Evolutionary conservation across 192 early-diverging fungal genomes (phyloP).

Genomic region (Irineochytrium annulatum): DNA sequence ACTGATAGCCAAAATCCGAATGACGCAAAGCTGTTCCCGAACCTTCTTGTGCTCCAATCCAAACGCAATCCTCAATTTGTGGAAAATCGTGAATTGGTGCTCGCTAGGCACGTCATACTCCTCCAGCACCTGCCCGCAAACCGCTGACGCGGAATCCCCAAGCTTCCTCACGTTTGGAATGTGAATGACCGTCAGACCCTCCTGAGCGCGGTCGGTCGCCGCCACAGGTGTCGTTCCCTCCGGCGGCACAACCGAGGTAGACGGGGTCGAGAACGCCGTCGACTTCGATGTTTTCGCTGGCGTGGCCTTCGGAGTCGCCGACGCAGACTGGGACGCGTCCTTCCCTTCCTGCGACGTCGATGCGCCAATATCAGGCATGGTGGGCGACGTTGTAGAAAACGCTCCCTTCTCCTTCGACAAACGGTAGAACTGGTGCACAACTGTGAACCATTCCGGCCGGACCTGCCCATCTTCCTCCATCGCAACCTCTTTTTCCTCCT

Average conservation of each 20-base stretch:
- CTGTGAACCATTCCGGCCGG: too few species aligned
- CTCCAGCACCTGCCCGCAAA: constrained; percentile 58
- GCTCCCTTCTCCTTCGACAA: too few species aligned
- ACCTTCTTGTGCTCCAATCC: constrained; percentile 42
- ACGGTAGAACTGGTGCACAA: too few species aligned
- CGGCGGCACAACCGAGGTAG: background rate
- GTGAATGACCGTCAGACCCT: constrained; percentile 60
- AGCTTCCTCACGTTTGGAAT: constrained; percentile 33
- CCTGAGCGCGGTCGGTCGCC: constrained; percentile 2
- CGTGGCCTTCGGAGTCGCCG: too few species aligned
- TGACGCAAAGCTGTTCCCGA: constrained; percentile 60
- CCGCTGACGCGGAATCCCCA: constrained; percentile 44
- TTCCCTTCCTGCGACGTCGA: too few species aligned
- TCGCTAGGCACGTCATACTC: constrained; percentile 67
- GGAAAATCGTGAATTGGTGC: constrained; percentile 74
- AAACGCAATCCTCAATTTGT: constrained; percentile 73
- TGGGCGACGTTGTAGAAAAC: too few species aligned
- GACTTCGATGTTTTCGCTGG: constrained; percentile 5
- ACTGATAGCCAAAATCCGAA: constrained; percentile 74
- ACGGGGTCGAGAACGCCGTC: background rate
- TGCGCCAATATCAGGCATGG: too few species aligned
- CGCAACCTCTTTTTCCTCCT: background rate
- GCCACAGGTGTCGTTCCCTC: background rate
- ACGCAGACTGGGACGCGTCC: too few species aligned
- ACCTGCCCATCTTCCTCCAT: too few species aligned